These are phyloP conservation scores for Phalaenopsis equestris DNA, from an alignment of 106 monocot species.

Conservation along the genomic window DNA sequence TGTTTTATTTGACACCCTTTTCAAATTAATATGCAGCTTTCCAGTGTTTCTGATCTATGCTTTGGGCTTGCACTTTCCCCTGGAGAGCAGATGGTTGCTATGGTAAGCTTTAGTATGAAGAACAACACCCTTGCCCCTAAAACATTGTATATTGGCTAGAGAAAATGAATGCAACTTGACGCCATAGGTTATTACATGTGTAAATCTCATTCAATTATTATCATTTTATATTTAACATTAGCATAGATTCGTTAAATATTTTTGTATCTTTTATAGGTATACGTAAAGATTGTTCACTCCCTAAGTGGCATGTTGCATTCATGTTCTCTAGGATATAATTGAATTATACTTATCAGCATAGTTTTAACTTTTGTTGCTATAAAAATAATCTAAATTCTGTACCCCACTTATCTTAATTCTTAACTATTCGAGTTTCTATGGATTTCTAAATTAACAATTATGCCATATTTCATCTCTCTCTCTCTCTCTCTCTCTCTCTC, in stretches of 20 bases:
- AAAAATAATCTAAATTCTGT: neutral
- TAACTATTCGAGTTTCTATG: no score
- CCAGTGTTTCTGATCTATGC: conserved; percentile 58
- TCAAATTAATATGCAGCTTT: conserved; percentile 36
- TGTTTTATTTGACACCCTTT: neutral
- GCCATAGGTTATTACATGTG: neutral
- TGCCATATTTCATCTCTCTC: neutral
- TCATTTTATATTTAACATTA: neutral
- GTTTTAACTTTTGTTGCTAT: neutral
- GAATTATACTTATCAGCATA: no score
- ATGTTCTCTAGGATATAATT: neutral
- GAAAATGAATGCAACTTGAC: neutral
- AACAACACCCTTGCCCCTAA: neutral
- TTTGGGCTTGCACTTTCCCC: conserved; percentile 82
- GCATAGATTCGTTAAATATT: neutral
- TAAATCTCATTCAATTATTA: neutral
- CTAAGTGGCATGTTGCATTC: neutral
- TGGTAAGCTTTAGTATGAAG: conserved; percentile 30
- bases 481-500: no score
- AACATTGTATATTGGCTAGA: no score
- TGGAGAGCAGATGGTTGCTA: conserved; percentile 61
- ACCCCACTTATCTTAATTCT: no score
- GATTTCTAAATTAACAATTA: neutral
- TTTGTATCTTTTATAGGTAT: neutral
- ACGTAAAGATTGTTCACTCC: neutral